These are phyloP conservation scores for Phyllosticta citrichinensis DNA, from an alignment of 2,329 filamentous ascomycete genomes.

Conservation along the genomic window DNA sequence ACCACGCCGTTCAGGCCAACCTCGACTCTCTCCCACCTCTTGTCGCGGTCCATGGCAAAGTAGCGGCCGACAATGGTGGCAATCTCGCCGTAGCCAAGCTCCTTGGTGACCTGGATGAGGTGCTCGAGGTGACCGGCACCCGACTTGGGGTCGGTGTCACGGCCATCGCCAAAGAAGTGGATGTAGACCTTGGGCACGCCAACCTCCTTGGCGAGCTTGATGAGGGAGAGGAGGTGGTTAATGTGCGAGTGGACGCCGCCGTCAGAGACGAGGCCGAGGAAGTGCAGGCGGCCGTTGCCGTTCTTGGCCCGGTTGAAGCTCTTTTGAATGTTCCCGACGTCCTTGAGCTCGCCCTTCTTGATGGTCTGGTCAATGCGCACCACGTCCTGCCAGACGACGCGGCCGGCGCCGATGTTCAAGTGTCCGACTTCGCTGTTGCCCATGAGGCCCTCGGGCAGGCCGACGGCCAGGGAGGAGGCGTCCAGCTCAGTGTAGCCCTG, in stretches of 20 bases:
- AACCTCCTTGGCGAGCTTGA: constrained; percentile 82
- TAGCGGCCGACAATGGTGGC: constrained; percentile 92
- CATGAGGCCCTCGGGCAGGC: constrained; percentile 94
- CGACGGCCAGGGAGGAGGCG: constrained; percentile 90
- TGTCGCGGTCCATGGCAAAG: constrained; percentile 99
- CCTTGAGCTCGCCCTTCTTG: constrained; percentile 71
- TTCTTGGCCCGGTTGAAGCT: constrained; percentile 72
- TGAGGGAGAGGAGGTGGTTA: constrained; percentile 77
- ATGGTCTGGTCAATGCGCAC: constrained; percentile 92
- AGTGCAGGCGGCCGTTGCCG: constrained; percentile 83
- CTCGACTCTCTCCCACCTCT: constrained; percentile 95
- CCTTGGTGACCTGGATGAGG: constrained; percentile 68
- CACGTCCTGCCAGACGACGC: constrained; percentile 93
- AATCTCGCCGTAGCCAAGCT: constrained; percentile 77
- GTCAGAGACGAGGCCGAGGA: constrained; percentile 86
- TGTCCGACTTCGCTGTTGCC: constrained; percentile 98
- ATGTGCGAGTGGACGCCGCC: constrained; percentile 97
- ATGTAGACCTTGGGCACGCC: constrained; percentile 87
- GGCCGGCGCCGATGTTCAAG: constrained; percentile 93
- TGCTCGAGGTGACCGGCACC: constrained; percentile 79
- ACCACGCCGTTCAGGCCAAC: constrained; percentile 80
- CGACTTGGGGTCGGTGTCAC: constrained; percentile 96
- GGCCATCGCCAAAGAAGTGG: constrained; percentile 97
- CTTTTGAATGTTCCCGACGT: constrained; percentile 66
- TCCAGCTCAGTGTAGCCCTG: constrained; percentile 89